Conservation (phyloP, 2,329 filamentous ascomycete species). For the Fulvia fulva region DNA sequence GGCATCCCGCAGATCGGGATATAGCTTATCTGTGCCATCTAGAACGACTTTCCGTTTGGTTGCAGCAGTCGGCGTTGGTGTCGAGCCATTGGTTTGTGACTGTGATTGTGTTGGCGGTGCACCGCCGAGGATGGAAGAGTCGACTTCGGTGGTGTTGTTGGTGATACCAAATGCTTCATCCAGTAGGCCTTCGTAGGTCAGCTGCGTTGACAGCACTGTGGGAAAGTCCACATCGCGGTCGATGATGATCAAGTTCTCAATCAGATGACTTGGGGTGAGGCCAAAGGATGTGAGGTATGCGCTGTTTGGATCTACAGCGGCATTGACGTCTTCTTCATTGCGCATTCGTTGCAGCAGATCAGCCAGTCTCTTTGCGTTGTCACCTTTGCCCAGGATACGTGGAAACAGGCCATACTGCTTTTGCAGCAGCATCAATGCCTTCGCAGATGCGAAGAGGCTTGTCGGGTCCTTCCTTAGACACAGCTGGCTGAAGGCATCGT, state of each 20-base stretch:
- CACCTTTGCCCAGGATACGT: conserved; percentile 89
- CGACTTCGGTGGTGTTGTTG: conserved; percentile 89
- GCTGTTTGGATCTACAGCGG: conserved; percentile 35
- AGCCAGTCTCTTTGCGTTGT: conserved; percentile 83
- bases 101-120: conserved; percentile 55
- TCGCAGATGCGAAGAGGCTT: conserved; percentile 81
- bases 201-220: conserved; percentile 84
- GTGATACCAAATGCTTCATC: conserved; percentile 91
- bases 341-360: conserved; percentile 88
- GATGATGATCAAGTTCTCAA: conserved; percentile 89
- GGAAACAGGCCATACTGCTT: conserved; percentile 90
- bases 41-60: conserved; percentile 80
- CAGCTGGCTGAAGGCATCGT: conserved; percentile 80
- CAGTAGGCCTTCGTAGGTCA: conserved; percentile 94
- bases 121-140: conserved; percentile 82
- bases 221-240: conserved; percentile 94
- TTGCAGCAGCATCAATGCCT: conserved; percentile 91
- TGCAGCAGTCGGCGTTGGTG: conserved; percentile 52
- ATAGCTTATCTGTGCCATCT: conserved; percentile 85
- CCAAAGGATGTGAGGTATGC: conserved; percentile 56
- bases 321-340: conserved; percentile 70
- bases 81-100: conserved; percentile 21
- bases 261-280: conserved; percentile 77
- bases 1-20: conserved; percentile 78
- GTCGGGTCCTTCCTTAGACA: conserved; percentile 89